These are phyloP conservation scores for Sclerotinia minor DNA, from an alignment of 2,329 filamentous ascomycete genomes.

Conservation along the genomic window DNA sequence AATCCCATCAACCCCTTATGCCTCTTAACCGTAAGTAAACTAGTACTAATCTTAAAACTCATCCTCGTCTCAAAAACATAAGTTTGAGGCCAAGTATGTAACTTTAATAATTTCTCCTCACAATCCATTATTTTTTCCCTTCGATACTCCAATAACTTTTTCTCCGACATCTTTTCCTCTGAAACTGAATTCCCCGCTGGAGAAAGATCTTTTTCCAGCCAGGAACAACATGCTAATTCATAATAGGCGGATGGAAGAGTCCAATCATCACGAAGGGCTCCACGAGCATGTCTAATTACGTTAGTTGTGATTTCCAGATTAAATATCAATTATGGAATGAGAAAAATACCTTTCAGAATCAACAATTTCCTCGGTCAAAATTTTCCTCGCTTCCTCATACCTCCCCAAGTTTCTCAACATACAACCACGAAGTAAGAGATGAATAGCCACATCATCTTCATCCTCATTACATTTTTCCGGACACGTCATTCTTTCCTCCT, in stretches of 20 bases:
- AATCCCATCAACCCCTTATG: constrained; percentile 35
- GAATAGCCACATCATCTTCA: constrained; percentile 62
- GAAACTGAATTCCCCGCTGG: constrained; percentile 40
- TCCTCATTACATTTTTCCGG: constrained; percentile 53
- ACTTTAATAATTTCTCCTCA: constrained; percentile 63
- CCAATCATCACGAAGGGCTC: constrained; percentile 66
- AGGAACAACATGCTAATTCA: constrained; percentile 80
- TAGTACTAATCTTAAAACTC: constrained; percentile 57
- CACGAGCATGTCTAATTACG: constrained; percentile 51
- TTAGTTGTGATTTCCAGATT: constrained; percentile 25
- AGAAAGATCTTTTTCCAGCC: constrained; percentile 59
- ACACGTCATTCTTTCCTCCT: constrained; percentile 59
- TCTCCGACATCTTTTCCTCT: constrained; percentile 61
- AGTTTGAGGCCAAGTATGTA: constrained; percentile 68
- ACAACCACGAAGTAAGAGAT: constrained; percentile 65
- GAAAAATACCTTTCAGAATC: constrained; percentile 60
- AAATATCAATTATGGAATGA: background rate
- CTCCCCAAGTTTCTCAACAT: constrained; percentile 63
- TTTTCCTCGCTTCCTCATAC: constrained; percentile 62
- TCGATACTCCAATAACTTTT: constrained; percentile 61
- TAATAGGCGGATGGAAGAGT: constrained; percentile 74
- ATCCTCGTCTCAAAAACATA: constrained; percentile 75
- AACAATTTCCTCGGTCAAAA: constrained; percentile 65
- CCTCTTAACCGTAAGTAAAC: constrained; percentile 35
- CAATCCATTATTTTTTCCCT: constrained; percentile 58